A percentile compares a stretch with the other conserved stretches of the same genome.
Conservation (phyloP, 2,329 filamentous ascomycete species). For the Colletotrichum truncatum region DNA sequence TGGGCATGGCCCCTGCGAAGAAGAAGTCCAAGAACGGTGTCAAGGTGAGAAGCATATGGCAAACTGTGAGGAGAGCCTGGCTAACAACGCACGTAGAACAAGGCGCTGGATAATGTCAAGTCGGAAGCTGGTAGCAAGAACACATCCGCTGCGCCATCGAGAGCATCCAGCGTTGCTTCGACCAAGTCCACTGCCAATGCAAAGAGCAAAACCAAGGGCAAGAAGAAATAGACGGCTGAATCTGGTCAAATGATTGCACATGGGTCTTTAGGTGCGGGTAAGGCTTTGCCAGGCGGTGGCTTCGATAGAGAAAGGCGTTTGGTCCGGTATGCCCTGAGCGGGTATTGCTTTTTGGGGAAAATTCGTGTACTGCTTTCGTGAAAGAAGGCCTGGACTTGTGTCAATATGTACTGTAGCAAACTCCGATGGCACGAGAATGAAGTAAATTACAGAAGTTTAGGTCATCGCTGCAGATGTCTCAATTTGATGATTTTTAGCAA, state of each 20-base stretch:
- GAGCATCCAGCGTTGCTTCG: conserved; percentile 89
- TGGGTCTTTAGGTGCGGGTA: conserved; percentile 2
- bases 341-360: background rate
- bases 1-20: conserved; percentile 86
- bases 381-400: background rate
- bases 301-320: conserved; percentile 29
- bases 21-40: conserved; percentile 93
- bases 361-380: conserved; percentile 1
- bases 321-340: conserved; percentile 13
- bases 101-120: conserved; percentile 90
- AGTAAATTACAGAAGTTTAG: background rate
- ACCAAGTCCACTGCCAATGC: conserved; percentile 62
- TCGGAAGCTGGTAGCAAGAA: conserved; percentile 73
- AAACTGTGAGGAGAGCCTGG: conserved; percentile 12
- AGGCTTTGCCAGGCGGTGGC: conserved; percentile 2
- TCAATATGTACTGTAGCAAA: background rate
- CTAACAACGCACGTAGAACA: conserved; percentile 71
- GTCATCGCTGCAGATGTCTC: too few relatives aligned
- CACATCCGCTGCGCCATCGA: conserved; percentile 79
- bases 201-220: conserved; percentile 57
- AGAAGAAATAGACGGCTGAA: conserved; percentile 55
- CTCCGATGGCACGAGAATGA: conserved; percentile 9
- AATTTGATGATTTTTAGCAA: too few relatives aligned
- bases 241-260: conserved; percentile 5
- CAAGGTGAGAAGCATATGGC: conserved; percentile 72